These are phyloP conservation scores for Hericium erinaceus DNA, from an alignment of 768 basidiomycete genomes.

Conservation along the genomic window DNA sequence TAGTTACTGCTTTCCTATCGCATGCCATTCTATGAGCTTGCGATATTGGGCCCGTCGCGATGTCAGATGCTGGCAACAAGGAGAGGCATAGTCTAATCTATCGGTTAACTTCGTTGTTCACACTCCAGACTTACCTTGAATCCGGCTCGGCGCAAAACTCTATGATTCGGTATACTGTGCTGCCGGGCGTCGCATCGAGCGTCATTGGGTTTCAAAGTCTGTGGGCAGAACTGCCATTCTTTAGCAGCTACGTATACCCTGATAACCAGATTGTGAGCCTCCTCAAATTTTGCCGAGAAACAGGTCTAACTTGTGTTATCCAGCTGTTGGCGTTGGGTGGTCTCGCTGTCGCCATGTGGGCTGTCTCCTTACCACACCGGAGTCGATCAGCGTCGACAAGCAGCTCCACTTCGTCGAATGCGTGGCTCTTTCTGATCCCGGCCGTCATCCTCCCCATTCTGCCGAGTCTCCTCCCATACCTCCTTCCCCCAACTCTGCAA, in stretches of 20 bases:
- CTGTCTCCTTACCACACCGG: neutral
- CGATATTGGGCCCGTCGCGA: no score
- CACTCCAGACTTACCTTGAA: neutral
- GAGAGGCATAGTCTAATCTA: no score
- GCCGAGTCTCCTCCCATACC: slow-evolving; percentile 28
- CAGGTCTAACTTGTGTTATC: neutral
- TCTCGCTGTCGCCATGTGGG: slow-evolving; percentile 8
- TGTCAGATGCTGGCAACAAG: no score
- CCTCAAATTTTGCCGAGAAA: neutral
- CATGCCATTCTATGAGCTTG: no score
- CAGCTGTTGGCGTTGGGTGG: slow-evolving; percentile 15
- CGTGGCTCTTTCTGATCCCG: slow-evolving; percentile 6
- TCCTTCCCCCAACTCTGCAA: slow-evolving; percentile 40
- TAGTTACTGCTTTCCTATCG: neutral
- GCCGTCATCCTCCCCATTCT: slow-evolving; percentile 25
- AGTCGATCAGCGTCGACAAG: neutral
- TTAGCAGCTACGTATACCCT: slow-evolving; percentile 5
- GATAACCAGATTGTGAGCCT: slow-evolving; percentile 14
- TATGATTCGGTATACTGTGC: slow-evolving; percentile 9
- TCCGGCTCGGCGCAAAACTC: neutral
- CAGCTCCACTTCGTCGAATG: neutral
- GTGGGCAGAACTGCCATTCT: slow-evolving; percentile 5
- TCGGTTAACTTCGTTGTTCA: neutral
- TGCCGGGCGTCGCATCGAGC: slow-evolving; percentile 13
- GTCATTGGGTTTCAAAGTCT: slow-evolving; percentile 6